Evolutionary conservation across 2,329 filamentous ascomycete species (phyloP), one percentile per base, ranked within the genome.

Genomic region (Colletotrichum destructivum): DNA sequence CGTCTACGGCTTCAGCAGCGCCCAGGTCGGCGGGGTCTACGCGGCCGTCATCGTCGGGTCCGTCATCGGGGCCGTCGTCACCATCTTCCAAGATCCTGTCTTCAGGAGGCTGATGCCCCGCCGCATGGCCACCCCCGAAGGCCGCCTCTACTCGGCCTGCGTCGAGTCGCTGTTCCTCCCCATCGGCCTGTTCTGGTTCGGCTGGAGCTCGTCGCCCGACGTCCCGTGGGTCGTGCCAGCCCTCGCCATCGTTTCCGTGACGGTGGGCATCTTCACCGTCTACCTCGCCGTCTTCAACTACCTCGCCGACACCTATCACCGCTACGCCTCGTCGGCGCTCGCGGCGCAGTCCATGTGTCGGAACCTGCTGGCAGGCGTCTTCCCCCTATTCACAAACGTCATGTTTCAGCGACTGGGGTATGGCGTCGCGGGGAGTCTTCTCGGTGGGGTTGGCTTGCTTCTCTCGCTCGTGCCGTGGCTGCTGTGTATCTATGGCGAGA

Each of bases 231-330:
- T 93, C 42, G 88, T 89, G 0, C 91, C 92, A 0, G 81, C 88
- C 0, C 80, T 93, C 5, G 90, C 89, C 0, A 84, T 94, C 4
- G 87, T 84, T 0, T 88, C 88, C 62, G 90, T 90, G 1, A 92
- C 90, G 0, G 89, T 93, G 79, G 87, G 92, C 52, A 92, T 93
- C 71, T 92, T 92, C 79, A 88, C 87, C 38, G 90, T 93, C 60
- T 92, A 92, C 75, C 84, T 93, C 1, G 89, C 91, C 0, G 90
- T 91, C 0, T 91, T 93, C 82, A 92, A 93, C 76, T 93, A 92
- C 75, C 82, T 93, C 4, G 91, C 90, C 3, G 91, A 93, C 78
- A 89, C 87, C 0, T 93, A 93, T 76, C 89, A 91, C 77, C 85
- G 86, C 1, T 93, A 91, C 75, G 90, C 91, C 2, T 90, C 88